Evolutionary conservation across 2,329 filamentous ascomycete genomes (phyloP).

Genomic region (Diaporthe capsici): DNA sequence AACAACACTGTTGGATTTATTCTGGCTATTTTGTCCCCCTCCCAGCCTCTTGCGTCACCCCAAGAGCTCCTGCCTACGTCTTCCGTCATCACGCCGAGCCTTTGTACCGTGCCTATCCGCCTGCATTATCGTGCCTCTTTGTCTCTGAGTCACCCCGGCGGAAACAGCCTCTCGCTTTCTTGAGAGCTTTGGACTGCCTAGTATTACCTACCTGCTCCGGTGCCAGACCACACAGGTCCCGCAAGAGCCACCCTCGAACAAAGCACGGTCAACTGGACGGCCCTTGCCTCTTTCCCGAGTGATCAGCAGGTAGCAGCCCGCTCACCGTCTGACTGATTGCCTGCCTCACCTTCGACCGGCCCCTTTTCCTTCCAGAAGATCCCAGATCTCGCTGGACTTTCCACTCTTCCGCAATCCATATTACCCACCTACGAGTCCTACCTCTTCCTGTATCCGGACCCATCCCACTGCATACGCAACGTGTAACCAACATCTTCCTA

Average conservation of each 20-base stretch:
- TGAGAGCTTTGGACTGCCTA: background rate
- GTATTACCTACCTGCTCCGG: conserved; percentile 36
- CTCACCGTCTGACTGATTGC: conserved; percentile 33
- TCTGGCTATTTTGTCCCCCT: conserved; percentile 9
- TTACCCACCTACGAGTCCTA: conserved; percentile 30
- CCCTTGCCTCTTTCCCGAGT: conserved; percentile 34
- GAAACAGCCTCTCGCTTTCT: conserved; percentile 38
- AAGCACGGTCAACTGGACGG: conserved; percentile 38
- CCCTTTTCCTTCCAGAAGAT: conserved; percentile 39
- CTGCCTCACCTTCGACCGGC: conserved; percentile 34
- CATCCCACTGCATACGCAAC: conserved; percentile 9
- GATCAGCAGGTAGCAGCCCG: conserved; percentile 34
- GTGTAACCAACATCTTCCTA: conserved; percentile 21
- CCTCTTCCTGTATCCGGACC: conserved; percentile 29
- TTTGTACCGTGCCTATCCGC: conserved; percentile 34
- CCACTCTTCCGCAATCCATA: conserved; percentile 26
- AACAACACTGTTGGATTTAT: conserved; percentile 19
- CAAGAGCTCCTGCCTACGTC: background rate
- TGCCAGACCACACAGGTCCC: conserved; percentile 24
- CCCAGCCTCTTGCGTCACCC: conserved; percentile 13
- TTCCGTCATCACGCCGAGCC: conserved; percentile 34
- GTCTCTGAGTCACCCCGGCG: conserved; percentile 42
- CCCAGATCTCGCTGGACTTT: conserved; percentile 19
- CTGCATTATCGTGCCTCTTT: conserved; percentile 39
- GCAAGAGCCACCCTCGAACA: conserved; percentile 39